These are phyloP conservation scores for Dothiorella sarmentorum DNA, from an alignment of 2,329 filamentous ascomycete species.

Conservation along the genomic window DNA sequence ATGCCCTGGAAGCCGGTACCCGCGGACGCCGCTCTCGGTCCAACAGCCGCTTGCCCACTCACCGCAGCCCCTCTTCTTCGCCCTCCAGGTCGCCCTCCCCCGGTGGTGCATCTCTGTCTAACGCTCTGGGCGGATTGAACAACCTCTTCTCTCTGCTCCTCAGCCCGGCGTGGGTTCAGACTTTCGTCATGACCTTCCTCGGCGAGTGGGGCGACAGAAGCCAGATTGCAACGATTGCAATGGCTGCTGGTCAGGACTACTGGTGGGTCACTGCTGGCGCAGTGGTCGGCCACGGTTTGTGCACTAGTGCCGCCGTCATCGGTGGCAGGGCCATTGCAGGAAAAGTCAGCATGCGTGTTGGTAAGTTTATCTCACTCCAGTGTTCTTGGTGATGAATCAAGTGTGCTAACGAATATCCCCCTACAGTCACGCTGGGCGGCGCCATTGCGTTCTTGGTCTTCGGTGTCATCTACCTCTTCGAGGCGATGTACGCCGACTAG, in stretches of 20 bases:
- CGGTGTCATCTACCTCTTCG: slow-evolving; percentile 84
- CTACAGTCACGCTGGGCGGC: slow-evolving; percentile 82
- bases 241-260: slow-evolving; percentile 97
- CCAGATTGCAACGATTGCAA: slow-evolving; percentile 97
- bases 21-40: slow-evolving; percentile 69
- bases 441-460: slow-evolving; percentile 88
- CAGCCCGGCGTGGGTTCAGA: slow-evolving; percentile 97
- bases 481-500: slow-evolving; percentile 60
- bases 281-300: slow-evolving; percentile 79
- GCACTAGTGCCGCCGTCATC: slow-evolving; percentile 86
- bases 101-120: slow-evolving; percentile 52
- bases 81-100: slow-evolving; percentile 41
- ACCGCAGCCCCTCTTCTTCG: slow-evolving; percentile 69
- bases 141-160: slow-evolving; percentile 86
- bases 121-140: slow-evolving; percentile 62
- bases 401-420: background rate
- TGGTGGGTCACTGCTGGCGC: slow-evolving; percentile 97
- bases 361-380: slow-evolving; percentile 56
- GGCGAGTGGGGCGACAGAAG: slow-evolving; percentile 98
- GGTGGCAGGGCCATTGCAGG: slow-evolving; percentile 91
- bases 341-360: slow-evolving; percentile 89
- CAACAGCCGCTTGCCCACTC: slow-evolving; percentile 72
- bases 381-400: background rate
- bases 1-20: slow-evolving; percentile 72
- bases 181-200: slow-evolving; percentile 97